These are phyloP conservation scores for Calonectria pteridis DNA, from an alignment of 2,329 filamentous ascomycete species.

Conservation along the genomic window DNA sequence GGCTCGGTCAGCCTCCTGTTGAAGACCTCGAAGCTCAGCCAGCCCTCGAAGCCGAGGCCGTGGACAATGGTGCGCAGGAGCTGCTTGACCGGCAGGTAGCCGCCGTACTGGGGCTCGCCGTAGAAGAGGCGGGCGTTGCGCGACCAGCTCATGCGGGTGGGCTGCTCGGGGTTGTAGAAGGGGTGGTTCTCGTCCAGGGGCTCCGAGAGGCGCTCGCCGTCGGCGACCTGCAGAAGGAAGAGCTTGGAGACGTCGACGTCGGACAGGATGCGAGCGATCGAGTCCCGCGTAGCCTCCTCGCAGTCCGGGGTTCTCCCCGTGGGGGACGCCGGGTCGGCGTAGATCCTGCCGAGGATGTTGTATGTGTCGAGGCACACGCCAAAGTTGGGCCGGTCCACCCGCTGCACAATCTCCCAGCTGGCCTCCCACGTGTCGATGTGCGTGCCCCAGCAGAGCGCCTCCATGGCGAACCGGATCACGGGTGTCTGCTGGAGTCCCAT, in stretches of 20 bases:
- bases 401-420: constrained; percentile 75
- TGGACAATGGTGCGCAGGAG: constrained; percentile 73
- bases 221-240: constrained; percentile 83
- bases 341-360: constrained; percentile 80
- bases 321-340: constrained; percentile 72
- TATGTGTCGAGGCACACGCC: constrained; percentile 84
- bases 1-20: constrained; percentile 48
- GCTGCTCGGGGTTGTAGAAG: constrained; percentile 51
- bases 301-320: constrained; percentile 66
- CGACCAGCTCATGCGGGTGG: constrained; percentile 79
- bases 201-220: constrained; percentile 72
- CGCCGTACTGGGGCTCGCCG: constrained; percentile 69
- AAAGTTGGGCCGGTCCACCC: constrained; percentile 78
- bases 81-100: constrained; percentile 75
- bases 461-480: constrained; percentile 77
- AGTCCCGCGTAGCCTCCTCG: constrained; percentile 65
- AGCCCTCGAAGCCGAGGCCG: constrained; percentile 75
- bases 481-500: constrained; percentile 70
- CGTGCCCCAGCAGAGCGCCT: constrained; percentile 80
- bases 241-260: constrained; percentile 73
- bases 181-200: constrained; percentile 67
- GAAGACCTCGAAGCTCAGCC: constrained; percentile 80
- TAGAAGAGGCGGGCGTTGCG: constrained; percentile 75
- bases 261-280: constrained; percentile 66
- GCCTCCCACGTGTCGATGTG: constrained; percentile 78